A percentile compares a stretch with the other conserved stretches of the same genome.
Conservation (phyloP, 208 protist species). For the Blechomonas ayalai region DNA sequence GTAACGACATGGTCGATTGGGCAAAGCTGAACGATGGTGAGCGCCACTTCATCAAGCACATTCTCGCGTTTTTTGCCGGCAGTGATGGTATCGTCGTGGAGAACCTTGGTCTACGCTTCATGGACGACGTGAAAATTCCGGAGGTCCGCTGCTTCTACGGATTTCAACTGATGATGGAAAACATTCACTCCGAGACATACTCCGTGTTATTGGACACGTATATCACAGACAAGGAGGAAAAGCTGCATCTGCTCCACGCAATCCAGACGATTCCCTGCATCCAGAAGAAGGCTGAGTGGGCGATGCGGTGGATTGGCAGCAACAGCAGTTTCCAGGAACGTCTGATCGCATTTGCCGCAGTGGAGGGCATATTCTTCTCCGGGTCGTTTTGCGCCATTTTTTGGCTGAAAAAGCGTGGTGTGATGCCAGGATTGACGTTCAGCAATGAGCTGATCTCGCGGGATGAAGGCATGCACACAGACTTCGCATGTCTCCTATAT, state of each 20-base stretch:
- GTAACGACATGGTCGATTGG: constrained; percentile 95
- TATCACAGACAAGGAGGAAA: constrained; percentile 92
- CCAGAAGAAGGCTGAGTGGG: constrained; percentile 98
- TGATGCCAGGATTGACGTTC: constrained; percentile 99
- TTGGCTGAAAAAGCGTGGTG: constrained; percentile 99
- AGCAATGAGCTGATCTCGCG: constrained; percentile 98
- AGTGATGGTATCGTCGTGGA: constrained; percentile 99
- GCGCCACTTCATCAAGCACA: constrained; percentile 97
- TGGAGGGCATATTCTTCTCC: constrained; percentile 99
- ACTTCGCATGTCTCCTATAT: constrained; percentile 98
- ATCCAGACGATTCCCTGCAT: constrained; percentile 96
- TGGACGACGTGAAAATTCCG: constrained; percentile 97
- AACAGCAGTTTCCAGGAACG: constrained; percentile 91
- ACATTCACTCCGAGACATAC: constrained; percentile 97
- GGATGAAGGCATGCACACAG: constrained; percentile 98
- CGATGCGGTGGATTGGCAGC: constrained; percentile 86
- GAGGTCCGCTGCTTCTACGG: constrained; percentile 98
- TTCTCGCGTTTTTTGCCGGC: constrained; percentile 99
- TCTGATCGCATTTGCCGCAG: constrained; percentile 97
- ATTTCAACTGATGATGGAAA: constrained; percentile 99
- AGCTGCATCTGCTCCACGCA: constrained; percentile 93
- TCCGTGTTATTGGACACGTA: constrained; percentile 94
- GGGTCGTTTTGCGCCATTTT: constrained; percentile 99
- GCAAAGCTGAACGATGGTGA: constrained; percentile 93
- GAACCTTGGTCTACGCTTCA: constrained; percentile 96